Conservation (phyloP, 495 filamentous ascomycete species). For the Penicillium pulvis region DNA sequence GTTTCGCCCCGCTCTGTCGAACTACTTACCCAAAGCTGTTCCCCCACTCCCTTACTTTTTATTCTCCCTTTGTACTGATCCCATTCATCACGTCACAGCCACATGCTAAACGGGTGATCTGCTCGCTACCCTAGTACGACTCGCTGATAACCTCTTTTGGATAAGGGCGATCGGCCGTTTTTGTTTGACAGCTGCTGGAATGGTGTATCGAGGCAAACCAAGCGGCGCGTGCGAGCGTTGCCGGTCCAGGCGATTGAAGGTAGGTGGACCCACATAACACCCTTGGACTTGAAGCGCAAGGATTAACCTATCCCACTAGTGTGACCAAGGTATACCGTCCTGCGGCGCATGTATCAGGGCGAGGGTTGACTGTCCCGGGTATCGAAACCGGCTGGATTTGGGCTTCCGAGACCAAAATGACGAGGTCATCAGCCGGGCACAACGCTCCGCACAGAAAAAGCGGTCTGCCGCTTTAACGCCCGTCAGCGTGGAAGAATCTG, state of each 20-base stretch:
- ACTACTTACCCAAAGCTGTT: constrained; percentile 1
- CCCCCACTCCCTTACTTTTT: neutral
- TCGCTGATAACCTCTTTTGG: neutral
- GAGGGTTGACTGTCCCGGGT: constrained; percentile 19
- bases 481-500: neutral
- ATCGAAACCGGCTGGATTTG: constrained; percentile 15
- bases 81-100: neutral
- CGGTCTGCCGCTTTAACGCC: neutral
- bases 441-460: constrained; percentile 7
- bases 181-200: neutral
- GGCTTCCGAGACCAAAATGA: constrained; percentile 20
- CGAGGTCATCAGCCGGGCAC: constrained; percentile 17
- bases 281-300: neutral
- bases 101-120: neutral
- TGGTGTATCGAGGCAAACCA: constrained; percentile 31
- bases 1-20: neutral
- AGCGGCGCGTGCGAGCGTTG: constrained; percentile 24
- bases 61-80: neutral
- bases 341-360: constrained; percentile 18
- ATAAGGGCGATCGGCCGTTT: neutral
- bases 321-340: constrained; percentile 13
- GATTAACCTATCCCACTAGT: constrained; percentile 4
- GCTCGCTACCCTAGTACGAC: neutral
- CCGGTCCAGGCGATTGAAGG: constrained; percentile 27
- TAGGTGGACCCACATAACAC: constrained; percentile 1